Percentiles rank a stretch among this genome's conserved stretches.
These are phyloP conservation scores for Microcyclospora pomicola DNA, from an alignment of 2,329 filamentous ascomycete species.

Conservation along the genomic window DNA sequence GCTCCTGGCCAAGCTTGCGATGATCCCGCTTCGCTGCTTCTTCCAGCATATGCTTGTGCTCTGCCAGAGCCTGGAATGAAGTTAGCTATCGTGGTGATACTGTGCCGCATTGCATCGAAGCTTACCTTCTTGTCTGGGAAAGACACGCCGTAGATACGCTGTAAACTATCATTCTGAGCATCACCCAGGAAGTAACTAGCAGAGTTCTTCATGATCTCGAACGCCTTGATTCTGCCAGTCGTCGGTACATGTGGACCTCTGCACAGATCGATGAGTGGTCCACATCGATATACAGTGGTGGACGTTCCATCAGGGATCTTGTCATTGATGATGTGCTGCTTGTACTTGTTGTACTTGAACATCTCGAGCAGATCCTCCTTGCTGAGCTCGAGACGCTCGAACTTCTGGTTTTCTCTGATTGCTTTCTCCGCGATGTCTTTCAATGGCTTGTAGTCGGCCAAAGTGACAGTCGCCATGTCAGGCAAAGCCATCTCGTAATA, in stretches of 20 bases:
- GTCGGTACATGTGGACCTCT: constrained; percentile 88
- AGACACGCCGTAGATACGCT: constrained; percentile 91
- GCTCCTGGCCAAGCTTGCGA: constrained; percentile 81
- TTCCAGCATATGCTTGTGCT: constrained; percentile 88
- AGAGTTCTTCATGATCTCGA: constrained; percentile 80
- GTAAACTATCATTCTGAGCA: constrained; percentile 83
- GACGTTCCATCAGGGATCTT: constrained; percentile 78
- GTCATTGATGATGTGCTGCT: constrained; percentile 92
- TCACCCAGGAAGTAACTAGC: constrained; percentile 90
- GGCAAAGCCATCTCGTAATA: constrained; percentile 93
- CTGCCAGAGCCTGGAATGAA: constrained; percentile 41
- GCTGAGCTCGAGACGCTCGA: constrained; percentile 75
- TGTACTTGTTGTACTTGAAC: constrained; percentile 97
- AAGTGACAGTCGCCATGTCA: constrained; percentile 55
- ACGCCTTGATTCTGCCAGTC: constrained; percentile 86
- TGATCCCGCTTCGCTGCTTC: constrained; percentile 98
- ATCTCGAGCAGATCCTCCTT: constrained; percentile 90
- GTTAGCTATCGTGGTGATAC: constrained; percentile 2
- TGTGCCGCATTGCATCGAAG: not conserved
- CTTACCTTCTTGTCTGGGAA: constrained; percentile 91
- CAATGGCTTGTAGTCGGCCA: constrained; percentile 70
- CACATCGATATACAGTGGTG: constrained; percentile 89
- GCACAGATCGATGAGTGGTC: constrained; percentile 88
- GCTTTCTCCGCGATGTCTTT: constrained; percentile 69
- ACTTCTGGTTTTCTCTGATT: constrained; percentile 93